Conservation (phyloP, 2,329 filamentous ascomycete genomes). For the Pleomassaria siparia region DNA sequence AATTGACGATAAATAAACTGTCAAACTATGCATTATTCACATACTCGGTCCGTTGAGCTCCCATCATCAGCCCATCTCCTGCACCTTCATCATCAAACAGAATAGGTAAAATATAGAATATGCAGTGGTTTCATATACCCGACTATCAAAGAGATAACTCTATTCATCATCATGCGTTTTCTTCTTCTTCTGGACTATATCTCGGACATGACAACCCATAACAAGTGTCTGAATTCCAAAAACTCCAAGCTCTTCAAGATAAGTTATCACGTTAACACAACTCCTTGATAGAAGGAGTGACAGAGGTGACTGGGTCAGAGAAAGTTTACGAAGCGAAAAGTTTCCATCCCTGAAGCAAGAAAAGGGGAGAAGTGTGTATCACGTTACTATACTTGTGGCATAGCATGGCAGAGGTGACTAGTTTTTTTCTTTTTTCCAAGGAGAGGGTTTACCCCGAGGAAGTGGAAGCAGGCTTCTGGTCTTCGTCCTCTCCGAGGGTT, state of each 20-base stretch:
- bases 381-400: slow-evolving; percentile 33
- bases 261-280: slow-evolving; percentile 41
- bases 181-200: too few relatives aligned
- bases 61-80: too few relatives aligned
- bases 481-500: slow-evolving; percentile 7
- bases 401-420: slow-evolving; percentile 41
- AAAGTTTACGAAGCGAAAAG: slow-evolving; percentile 31
- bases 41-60: too few relatives aligned
- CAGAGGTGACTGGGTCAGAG: slow-evolving; percentile 42
- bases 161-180: too few relatives aligned
- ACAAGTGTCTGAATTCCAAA: neutral
- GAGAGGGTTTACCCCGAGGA: slow-evolving; percentile 12
- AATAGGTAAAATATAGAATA: too few relatives aligned
- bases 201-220: too few relatives aligned
- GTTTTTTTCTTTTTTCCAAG: too few relatives aligned
- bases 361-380: slow-evolving; percentile 26
- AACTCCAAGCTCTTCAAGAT: neutral
- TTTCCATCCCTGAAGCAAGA: slow-evolving; percentile 5
- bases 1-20: too few relatives aligned
- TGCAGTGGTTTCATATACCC: too few relatives aligned
- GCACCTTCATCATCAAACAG: too few relatives aligned
- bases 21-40: too few relatives aligned
- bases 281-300: slow-evolving; percentile 13
- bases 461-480: slow-evolving; percentile 7
- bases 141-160: too few relatives aligned